Evolutionary conservation across 108 stramenopile species (phyloP), one percentile per base, ranked within the genome.

Genomic region (Craspedostauros australis): DNA sequence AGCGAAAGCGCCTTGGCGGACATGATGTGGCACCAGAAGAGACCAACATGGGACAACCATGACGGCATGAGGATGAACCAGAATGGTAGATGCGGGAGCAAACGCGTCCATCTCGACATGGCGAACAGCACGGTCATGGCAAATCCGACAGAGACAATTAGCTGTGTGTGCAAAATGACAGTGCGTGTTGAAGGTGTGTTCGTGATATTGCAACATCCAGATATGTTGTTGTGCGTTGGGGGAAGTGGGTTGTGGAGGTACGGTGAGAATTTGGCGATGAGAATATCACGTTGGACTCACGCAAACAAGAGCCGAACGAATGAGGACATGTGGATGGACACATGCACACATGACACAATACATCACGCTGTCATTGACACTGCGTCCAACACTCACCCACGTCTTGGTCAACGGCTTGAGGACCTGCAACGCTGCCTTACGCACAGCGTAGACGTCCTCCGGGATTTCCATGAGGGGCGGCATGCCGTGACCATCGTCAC

Each of bases 311-410:
- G 14, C 23, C 44, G 16, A 7, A 12, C 11, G 39, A 14, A 41
- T 11, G n/a, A n/a, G n/a, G n/a, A n/a, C n/a, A n/a, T n/a, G n/a
- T n/a, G n/a, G n/a, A n/a, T n/a, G n/a, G n/a, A 62, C 25, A 41
- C 20, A 20, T 11, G 5, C 15, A 15, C 5, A 5, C 28, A 28
- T 19, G 20, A 36, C 26, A 22, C 15, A 68, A 11, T 2, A 36
- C 41, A 3, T 2, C 24, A 49, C 9, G 12, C 50, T 33, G 16
- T 47, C 23, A 47, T 25, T 7, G 24, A 55, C 2, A n/a, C n/a
- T n/a, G n/a, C n/a, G n/a, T n/a, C n/a, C n/a, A n/a, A n/a, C n/a
- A 57, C 88, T 78, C 40, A 91, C 89, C 89, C 89, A 91, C 44
- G 85, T 81, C 45, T 68, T 78, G 26, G 82, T 87, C 21, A 91